These are phyloP conservation scores for Piper betle DNA, from an alignment of 164 flowering plant species.

Conservation along the genomic window DNA sequence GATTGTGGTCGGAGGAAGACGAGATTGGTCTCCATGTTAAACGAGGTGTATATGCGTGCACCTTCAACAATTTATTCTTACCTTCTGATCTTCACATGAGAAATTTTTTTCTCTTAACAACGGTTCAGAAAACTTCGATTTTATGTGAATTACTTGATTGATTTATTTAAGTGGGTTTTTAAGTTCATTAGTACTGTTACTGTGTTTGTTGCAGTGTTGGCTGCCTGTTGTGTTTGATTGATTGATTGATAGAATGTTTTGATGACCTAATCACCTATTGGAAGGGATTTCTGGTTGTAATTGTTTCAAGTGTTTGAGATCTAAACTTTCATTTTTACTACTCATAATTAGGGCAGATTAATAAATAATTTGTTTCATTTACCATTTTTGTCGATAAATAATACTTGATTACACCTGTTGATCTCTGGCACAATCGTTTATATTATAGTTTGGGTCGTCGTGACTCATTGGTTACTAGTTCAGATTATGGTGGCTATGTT, in stretches of 20 bases:
- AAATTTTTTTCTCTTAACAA: neutral
- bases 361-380: too few relatives aligned
- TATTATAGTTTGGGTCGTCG: too few relatives aligned
- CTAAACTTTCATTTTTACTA: too few relatives aligned
- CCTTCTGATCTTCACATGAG: neutral
- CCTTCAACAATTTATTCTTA: neutral
- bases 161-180: neutral
- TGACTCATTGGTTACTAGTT: too few relatives aligned
- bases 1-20: slow-evolving; percentile 39
- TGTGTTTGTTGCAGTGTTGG: neutral
- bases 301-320: too few relatives aligned
- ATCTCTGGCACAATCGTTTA: too few relatives aligned
- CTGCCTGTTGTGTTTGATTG: neutral
- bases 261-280: neutral
- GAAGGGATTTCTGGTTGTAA: neutral
- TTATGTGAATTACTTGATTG: neutral
- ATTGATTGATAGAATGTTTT: neutral
- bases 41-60: slow-evolving; percentile 35
- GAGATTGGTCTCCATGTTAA: slow-evolving; percentile 52
- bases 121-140: neutral
- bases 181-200: neutral
- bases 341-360: too few relatives aligned
- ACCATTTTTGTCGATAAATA: too few relatives aligned
- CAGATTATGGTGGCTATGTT: too few relatives aligned
- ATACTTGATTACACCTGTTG: too few relatives aligned